phyloP scores from a whole-genome alignment of 257 asterid genomes.

The Capsicum rhomboideum region DNA sequence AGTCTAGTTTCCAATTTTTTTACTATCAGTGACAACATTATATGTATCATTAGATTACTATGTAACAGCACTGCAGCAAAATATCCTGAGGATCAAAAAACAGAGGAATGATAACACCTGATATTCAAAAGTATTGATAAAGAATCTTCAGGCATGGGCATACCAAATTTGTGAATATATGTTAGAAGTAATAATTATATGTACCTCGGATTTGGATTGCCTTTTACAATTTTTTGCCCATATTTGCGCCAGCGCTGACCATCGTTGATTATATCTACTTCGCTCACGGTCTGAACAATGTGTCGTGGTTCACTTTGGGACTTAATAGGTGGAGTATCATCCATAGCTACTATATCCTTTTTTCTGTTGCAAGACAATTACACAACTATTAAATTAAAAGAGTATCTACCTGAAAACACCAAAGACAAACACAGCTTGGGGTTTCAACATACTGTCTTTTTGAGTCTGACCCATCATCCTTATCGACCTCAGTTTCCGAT shows the following conservation, averaged over 20 bases:
- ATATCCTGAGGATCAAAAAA: neutral
- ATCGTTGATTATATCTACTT: conserved; percentile 72
- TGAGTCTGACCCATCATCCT: conserved; percentile 27
- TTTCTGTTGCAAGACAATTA: conserved; percentile 47
- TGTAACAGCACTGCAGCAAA: neutral
- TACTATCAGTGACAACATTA: neutral
- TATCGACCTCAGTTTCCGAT: conserved; percentile 24
- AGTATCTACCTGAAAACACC: neutral
- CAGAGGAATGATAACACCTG: neutral
- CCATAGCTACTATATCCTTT: conserved; percentile 19
- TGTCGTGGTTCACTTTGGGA: conserved; percentile 48
- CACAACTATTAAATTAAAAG: neutral
- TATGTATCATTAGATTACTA: neutral
- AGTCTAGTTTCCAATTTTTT: neutral
- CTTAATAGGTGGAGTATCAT: conserved; percentile 36
- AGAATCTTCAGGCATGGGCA: neutral
- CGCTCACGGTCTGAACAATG: conserved; percentile 74
- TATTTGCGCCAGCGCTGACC: conserved; percentile 98
- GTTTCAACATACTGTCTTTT: conserved; percentile 63
- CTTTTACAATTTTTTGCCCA: conserved; percentile 93
- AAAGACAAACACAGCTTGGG: conserved; percentile 6
- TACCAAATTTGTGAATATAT: neutral
- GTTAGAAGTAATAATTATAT: neutral
- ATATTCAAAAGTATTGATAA: neutral
- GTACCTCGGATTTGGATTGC: conserved; percentile 93